Percentiles rank a stretch among this genome's conserved stretches.
Evolutionary conservation across 352 stramenopile species (phyloP).

Genomic region (Phytophthora chlamydospora): DNA sequence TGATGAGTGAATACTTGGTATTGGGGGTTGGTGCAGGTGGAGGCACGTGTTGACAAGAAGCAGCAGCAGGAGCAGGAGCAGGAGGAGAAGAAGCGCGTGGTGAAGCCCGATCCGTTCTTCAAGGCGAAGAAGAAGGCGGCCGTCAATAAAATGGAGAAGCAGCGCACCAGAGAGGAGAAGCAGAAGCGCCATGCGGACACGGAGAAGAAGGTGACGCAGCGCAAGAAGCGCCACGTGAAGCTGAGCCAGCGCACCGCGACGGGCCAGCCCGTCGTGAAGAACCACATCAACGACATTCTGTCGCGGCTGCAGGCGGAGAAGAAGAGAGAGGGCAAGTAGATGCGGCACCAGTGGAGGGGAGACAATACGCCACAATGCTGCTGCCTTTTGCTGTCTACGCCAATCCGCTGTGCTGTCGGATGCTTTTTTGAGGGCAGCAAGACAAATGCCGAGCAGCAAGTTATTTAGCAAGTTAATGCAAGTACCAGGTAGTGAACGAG

Average conservation of each 20-base stretch:
- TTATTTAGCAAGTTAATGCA: slow-evolving; percentile 39
- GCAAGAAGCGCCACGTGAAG: slow-evolving; percentile 91
- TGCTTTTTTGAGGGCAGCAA: neutral
- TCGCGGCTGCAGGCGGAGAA: slow-evolving; percentile 69
- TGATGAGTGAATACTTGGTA: slow-evolving; percentile 3
- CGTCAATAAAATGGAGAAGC: slow-evolving; percentile 55
- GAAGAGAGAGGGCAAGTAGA: slow-evolving; percentile 39
- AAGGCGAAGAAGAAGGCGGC: slow-evolving; percentile 85
- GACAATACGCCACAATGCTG: neutral
- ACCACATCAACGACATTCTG: slow-evolving; percentile 88
- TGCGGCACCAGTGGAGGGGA: slow-evolving; percentile 2
- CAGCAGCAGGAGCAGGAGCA: slow-evolving; percentile 17
- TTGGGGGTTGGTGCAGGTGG: slow-evolving; percentile 23
- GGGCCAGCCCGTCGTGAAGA: slow-evolving; percentile 83
- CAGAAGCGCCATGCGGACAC: slow-evolving; percentile 53
- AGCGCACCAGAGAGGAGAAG: slow-evolving; percentile 49
- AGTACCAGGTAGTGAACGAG: slow-evolving; percentile 25
- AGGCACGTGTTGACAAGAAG: slow-evolving; percentile 28
- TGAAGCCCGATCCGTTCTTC: slow-evolving; percentile 83
- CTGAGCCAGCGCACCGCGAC: slow-evolving; percentile 79
- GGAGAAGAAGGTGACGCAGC: slow-evolving; percentile 78
- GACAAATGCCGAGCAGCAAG: slow-evolving; percentile 10
- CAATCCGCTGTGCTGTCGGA: neutral
- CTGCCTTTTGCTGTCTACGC: neutral
- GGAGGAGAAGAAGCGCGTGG: slow-evolving; percentile 25